These are phyloP conservation scores for Lactifluus echinatus DNA, from an alignment of 768 basidiomycete species.

Conservation along the genomic window DNA sequence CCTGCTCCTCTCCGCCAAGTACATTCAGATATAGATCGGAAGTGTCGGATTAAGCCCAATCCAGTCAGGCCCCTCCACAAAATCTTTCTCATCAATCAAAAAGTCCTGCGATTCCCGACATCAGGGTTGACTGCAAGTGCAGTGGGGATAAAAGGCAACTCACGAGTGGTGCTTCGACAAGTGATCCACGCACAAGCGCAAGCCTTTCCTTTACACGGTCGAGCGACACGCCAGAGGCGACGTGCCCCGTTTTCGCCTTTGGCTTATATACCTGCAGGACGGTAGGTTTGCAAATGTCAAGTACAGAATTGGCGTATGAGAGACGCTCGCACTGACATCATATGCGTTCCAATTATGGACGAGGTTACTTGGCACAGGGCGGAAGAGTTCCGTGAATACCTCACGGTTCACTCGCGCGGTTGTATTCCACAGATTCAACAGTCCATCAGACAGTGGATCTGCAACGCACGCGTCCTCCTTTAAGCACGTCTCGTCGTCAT, in stretches of 20 bases:
- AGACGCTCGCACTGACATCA: conserved; percentile 37
- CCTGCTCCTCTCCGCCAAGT: background rate
- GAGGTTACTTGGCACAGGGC: conserved; percentile 77
- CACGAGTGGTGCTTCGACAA: conserved; percentile 74
- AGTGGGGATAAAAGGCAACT: background rate
- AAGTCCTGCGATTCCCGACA: conserved; percentile 49
- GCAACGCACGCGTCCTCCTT: conserved; percentile 59
- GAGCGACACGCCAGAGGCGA: conserved; percentile 59
- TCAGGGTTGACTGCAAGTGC: conserved; percentile 1
- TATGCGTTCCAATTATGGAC: conserved; percentile 75
- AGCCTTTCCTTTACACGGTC: conserved; percentile 70
- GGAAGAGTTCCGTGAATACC: conserved; percentile 80
- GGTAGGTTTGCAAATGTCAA: background rate
- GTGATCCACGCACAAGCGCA: conserved; percentile 52
- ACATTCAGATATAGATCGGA: conserved; percentile 62
- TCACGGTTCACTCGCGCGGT: conserved; percentile 78
- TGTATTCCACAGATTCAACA: conserved; percentile 49
- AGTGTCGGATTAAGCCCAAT: conserved; percentile 64
- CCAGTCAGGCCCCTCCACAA: conserved; percentile 68
- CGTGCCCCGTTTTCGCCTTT: conserved; percentile 73
- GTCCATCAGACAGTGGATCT: conserved; percentile 66
- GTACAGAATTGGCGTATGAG: too few relatives aligned
- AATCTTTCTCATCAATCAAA: conserved; percentile 69
- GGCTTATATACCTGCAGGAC: conserved; percentile 54
- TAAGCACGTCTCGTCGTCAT: conserved; percentile 53